phyloP scores from a whole-genome alignment of 1,284 basidiomycete genomes.

The Apiotrichum domesticum region DNA sequence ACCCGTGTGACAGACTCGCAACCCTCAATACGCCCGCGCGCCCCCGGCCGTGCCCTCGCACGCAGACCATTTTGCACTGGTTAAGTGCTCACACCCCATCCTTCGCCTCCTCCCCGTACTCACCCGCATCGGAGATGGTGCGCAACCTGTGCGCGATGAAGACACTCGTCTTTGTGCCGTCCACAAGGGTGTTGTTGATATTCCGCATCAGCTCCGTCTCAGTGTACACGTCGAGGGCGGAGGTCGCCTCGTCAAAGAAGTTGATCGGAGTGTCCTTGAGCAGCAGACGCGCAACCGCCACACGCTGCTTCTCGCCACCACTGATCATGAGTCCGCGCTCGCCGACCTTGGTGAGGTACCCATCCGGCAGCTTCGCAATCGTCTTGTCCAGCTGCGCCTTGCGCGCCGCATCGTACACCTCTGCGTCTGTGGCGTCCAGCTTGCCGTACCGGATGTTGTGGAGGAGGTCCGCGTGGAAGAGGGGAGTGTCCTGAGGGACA shows the following conservation, averaged over 20 bases:
- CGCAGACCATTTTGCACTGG: too few species aligned
- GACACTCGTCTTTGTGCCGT: slow-evolving; percentile 78
- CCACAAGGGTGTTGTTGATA: slow-evolving; percentile 71
- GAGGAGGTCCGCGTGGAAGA: slow-evolving; percentile 92
- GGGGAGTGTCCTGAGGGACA: slow-evolving; percentile 94
- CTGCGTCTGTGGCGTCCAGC: slow-evolving; percentile 79
- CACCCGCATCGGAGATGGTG: slow-evolving; percentile 82
- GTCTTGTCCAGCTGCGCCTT: slow-evolving; percentile 84
- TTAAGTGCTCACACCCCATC: too few species aligned
- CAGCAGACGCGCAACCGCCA: slow-evolving; percentile 87
- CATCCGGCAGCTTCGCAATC: slow-evolving; percentile 72
- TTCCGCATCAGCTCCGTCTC: slow-evolving; percentile 94
- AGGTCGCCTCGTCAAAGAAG: slow-evolving; percentile 99
- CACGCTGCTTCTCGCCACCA: slow-evolving; percentile 93
- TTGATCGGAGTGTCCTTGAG: slow-evolving; percentile 90
- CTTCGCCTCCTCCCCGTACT: too few species aligned
- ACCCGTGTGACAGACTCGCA: too few species aligned
- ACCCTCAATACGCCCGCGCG: too few species aligned
- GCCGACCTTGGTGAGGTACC: slow-evolving; percentile 85
- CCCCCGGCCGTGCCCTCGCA: too few species aligned
- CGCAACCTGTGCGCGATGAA: slow-evolving; percentile 90
- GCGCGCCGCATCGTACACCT: slow-evolving; percentile 73
- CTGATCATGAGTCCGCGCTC: slow-evolving; percentile 97
- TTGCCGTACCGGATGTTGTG: slow-evolving; percentile 92
- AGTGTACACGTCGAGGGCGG: slow-evolving; percentile 87